These are phyloP conservation scores for Teratosphaeria viscida DNA, from an alignment of 2,329 filamentous ascomycete species.

Conservation along the genomic window DNA sequence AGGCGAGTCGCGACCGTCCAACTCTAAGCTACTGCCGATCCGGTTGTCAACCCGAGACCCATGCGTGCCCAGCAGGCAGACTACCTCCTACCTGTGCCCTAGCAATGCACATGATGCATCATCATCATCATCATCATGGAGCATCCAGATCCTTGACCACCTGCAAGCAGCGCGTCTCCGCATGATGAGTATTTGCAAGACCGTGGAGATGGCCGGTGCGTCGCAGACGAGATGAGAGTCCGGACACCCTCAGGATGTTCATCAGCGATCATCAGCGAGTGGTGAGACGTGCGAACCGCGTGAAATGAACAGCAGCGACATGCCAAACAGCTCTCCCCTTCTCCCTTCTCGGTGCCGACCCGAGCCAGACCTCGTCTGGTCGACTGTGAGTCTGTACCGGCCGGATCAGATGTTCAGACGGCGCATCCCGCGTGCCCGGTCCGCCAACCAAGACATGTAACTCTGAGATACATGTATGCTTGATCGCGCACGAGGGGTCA, in stretches of 20 bases:
- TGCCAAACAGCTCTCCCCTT: background rate
- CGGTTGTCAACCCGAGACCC: constrained; percentile 15
- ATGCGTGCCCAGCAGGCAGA: background rate
- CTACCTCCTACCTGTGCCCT: background rate
- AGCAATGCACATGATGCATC: background rate
- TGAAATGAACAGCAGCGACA: background rate
- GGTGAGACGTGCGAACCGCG: background rate
- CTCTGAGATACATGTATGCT: background rate
- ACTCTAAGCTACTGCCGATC: constrained; percentile 17
- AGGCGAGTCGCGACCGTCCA: background rate
- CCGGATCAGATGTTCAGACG: constrained; percentile 3
- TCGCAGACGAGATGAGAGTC: constrained; percentile 6
- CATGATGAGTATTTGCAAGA: background rate
- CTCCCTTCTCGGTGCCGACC: background rate
- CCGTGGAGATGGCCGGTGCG: background rate
- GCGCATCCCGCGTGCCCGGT: constrained; percentile 2
- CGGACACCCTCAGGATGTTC: background rate
- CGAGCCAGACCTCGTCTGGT: background rate
- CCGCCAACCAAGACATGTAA: background rate
- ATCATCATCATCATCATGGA: constrained; percentile 1
- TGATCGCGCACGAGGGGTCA: background rate
- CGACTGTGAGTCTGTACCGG: background rate
- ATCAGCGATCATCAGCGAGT: background rate
- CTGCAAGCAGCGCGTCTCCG: background rate
- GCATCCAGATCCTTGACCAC: background rate